phyloP scores from a whole-genome alignment of 805 yeast species.

The Cyberlindnera subsufficiens region DNA sequence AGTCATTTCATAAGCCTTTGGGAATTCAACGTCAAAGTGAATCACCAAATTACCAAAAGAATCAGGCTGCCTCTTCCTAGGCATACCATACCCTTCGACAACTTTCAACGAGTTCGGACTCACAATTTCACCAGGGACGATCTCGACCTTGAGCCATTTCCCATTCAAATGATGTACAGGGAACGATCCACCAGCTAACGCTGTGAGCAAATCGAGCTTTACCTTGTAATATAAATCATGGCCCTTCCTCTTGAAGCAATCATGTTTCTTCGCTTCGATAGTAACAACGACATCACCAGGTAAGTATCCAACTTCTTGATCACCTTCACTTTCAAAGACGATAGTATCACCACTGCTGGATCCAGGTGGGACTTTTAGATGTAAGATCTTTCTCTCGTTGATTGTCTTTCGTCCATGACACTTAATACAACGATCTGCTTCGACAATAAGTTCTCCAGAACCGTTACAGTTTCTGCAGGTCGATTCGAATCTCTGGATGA shows the following conservation, averaged over 20 bases:
- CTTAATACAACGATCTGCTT: slow-evolving; percentile 30
- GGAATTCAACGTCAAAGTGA: slow-evolving; percentile 54
- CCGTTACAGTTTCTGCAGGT: slow-evolving; percentile 42
- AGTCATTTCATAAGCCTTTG: slow-evolving; percentile 53
- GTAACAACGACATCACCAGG: slow-evolving; percentile 68
- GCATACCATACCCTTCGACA: slow-evolving; percentile 57
- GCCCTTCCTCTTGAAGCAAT: slow-evolving; percentile 34
- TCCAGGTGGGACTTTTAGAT: slow-evolving; percentile 53
- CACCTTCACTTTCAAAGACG: slow-evolving; percentile 54
- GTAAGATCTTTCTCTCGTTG: slow-evolving; percentile 43
- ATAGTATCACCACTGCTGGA: slow-evolving; percentile 45
- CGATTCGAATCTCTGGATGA: slow-evolving; percentile 35
- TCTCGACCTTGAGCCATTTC: slow-evolving; percentile 31
- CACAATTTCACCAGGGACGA: slow-evolving; percentile 47
- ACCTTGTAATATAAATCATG: slow-evolving; percentile 39
- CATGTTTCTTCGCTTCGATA: slow-evolving; percentile 32
- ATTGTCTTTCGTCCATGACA: slow-evolving; percentile 42
- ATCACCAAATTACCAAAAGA: slow-evolving; percentile 50
- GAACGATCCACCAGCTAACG: slow-evolving; percentile 50
- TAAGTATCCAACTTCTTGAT: slow-evolving; percentile 49
- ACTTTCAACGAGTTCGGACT: slow-evolving; percentile 43
- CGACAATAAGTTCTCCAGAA: slow-evolving; percentile 29
- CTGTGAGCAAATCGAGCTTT: slow-evolving; percentile 46
- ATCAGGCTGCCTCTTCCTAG: slow-evolving; percentile 24
- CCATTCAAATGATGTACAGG: slow-evolving; percentile 33